Evolutionary conservation across 495 filamentous ascomycete genomes (phyloP), one percentile per base, ranked within the genome.

Genomic region (Penicillium taxi): DNA sequence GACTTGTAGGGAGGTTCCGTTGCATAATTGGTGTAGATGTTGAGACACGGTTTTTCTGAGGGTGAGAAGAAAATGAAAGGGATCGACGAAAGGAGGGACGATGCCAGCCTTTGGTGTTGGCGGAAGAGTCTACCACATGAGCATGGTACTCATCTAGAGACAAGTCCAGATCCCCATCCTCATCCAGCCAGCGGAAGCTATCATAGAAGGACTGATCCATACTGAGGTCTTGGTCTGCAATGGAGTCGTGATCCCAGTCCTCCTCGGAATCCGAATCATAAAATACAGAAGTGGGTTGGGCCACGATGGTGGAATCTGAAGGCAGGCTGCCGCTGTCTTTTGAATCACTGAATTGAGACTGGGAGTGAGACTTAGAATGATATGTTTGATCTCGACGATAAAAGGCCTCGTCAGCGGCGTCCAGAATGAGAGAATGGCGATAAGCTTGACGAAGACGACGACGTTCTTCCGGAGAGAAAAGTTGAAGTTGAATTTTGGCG

Each of bases 171-270:
- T 84, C 76, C 9, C 81, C 77, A 42, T 85, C 80, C 42, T 84
- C 83, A 17, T 93, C 84, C 35, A 90, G 63, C 84, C 84, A 87
- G 21, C 80, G 75, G 47, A 89, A 84, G 39, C 70, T 80, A 35
- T 86, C 81, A 40, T 75, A 74, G 33, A 86, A 68, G 25, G 63
- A 60, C 32, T 66, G 63, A 37, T 69, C 64, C 55, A 74, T 72
- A n/a, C 62, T 62, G 31, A 63, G 51, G 23, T 45, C 56, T 5
- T 51, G 48, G 34, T 61, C 55, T 13, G 48, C 34, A 13, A 38
- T 30, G 3, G 20, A 26, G n/a, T n/a, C n/a, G 11, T 38, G 4
- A n/a, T 44, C 44, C 30, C 15, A 32, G 28, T 57, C 55, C 11
- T 51, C 53, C n/a, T 39, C 57, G 32, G 48, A 61, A 33, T 52